Base-by-base conservation (phyloP, 345 rosid species). In the Camelina laxa region DNA sequence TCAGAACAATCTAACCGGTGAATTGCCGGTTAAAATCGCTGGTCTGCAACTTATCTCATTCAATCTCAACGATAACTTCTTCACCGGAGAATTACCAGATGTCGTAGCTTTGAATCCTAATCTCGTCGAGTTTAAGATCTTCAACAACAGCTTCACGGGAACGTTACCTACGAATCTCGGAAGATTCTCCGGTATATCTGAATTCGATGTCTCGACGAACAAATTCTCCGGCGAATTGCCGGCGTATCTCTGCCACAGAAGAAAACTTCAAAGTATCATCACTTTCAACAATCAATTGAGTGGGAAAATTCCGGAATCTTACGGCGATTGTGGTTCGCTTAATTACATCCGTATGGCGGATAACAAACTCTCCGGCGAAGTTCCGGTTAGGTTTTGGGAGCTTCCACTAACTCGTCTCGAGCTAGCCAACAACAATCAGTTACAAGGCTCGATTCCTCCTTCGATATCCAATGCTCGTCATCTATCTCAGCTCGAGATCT, bases 101-200 rank as follows among this genome's bases (percentile, higher is more conserved):
- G 55, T 73, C 19, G 44, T 91, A 47, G 87, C 88, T 47, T 12
- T 70, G 11, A 91, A 87, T 69, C 87, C 84, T 1, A 79, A 82
- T 65, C 77, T 91, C 31, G 20, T 7, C 55, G 71, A 76, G 15
- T 78, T 91, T 22, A 86, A 82, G 60, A 84, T 91, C 82, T 91
- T 86, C 83, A 88, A 89, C 79, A 91, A 91, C 86, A 87, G 87
- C 67, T 91, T 91, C 39, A 75, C 81, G 0, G 97, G 97, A 7
- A 81, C 16, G 1, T 80, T 91, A 22, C 96, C 96, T 1, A 19
- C 49, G 8, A 73, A 81, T 72, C 72, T 91, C 2, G 97, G 97
- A 2, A 81, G 65, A 73, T 76, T 79, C 70, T 85, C 90, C 1
- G 79, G 35, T 11, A 44, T 91, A 36, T 51, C 17, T 12, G 81